These are phyloP conservation scores for Dendryphion nanum DNA, from an alignment of 2,329 filamentous ascomycete species.

Conservation along the genomic window DNA sequence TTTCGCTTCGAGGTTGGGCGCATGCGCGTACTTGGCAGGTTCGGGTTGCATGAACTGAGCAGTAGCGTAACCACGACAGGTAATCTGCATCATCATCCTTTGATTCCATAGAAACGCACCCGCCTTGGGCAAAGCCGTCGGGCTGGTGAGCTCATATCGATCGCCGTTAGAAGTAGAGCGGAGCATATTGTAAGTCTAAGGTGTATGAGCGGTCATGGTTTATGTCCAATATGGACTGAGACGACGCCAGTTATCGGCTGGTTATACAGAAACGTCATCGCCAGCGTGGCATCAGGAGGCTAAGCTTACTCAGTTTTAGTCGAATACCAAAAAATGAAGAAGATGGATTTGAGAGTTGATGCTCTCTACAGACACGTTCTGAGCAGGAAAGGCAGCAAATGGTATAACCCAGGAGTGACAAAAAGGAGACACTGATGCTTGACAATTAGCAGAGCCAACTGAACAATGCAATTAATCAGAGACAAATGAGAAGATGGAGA, in stretches of 20 bases:
- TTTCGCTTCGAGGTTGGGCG: slow-evolving; percentile 57
- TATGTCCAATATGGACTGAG: background rate
- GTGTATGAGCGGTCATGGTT: no score
- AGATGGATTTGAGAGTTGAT: no score
- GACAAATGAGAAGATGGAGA: no score
- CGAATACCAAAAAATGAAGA: no score
- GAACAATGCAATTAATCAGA: no score
- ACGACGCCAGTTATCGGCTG: background rate
- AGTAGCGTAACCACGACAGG: slow-evolving; percentile 58
- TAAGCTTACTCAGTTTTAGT: no score
- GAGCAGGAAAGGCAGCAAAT: no score
- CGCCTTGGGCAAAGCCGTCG: slow-evolving; percentile 57
- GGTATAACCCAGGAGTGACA: no score
- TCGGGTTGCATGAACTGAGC: slow-evolving; percentile 62
- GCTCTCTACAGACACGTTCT: no score
- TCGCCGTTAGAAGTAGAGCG: slow-evolving; percentile 48
- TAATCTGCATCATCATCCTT: slow-evolving; percentile 61
- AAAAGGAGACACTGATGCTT: no score
- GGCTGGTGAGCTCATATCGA: slow-evolving; percentile 56
- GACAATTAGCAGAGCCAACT: no score
- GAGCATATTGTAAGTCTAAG: slow-evolving; percentile 24
- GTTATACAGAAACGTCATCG: background rate
- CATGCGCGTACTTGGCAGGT: slow-evolving; percentile 59
- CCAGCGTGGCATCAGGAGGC: background rate
- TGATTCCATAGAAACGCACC: slow-evolving; percentile 60